Evolutionary conservation across 108 stramenopile species (phyloP).

Genomic region (Nannochloropsis gaditana): DNA sequence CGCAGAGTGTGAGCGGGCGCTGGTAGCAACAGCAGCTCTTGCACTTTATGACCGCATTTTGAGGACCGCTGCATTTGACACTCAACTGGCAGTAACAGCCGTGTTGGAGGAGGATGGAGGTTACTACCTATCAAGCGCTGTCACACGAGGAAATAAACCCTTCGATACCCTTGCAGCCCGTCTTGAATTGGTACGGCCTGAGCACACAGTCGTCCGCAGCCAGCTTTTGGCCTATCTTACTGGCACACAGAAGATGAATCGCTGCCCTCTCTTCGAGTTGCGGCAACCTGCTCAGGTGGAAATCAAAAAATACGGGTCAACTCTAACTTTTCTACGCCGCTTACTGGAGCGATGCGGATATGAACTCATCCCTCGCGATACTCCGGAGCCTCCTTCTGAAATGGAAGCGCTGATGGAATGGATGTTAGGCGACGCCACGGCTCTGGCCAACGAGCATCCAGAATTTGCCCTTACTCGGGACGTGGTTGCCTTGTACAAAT

Average conservation of each 20-base stretch:
- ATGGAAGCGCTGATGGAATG: conserved; percentile 34
- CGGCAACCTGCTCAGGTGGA: conserved; percentile 25
- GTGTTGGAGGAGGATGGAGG: conserved; percentile 22
- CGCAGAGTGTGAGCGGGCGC: conserved; percentile 25
- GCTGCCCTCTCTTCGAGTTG: not conserved
- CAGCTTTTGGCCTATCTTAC: conserved; percentile 28
- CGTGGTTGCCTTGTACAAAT: conserved; percentile 43
- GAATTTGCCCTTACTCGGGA: conserved; percentile 45
- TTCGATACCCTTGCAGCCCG: not conserved
- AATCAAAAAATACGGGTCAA: conserved; percentile 31
- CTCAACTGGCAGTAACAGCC: conserved; percentile 22
- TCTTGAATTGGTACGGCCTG: conserved; percentile 26
- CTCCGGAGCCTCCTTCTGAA: conserved; percentile 36
- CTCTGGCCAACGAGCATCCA: conserved; percentile 38
- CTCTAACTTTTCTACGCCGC: conserved; percentile 25
- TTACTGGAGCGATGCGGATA: conserved; percentile 33
- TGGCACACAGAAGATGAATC: not conserved
- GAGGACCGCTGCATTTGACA: conserved; percentile 25
- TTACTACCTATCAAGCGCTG: conserved; percentile 22
- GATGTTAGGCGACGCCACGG: conserved; percentile 26
- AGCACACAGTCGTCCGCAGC: conserved; percentile 9
- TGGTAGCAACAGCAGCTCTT: conserved; percentile 21
- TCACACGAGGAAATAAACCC: not conserved
- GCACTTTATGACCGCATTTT: conserved; percentile 25
- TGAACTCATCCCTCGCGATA: conserved; percentile 29